These are phyloP conservation scores for Ascochyta koolunga DNA, from an alignment of 2,329 filamentous ascomycete species.

Conservation along the genomic window DNA sequence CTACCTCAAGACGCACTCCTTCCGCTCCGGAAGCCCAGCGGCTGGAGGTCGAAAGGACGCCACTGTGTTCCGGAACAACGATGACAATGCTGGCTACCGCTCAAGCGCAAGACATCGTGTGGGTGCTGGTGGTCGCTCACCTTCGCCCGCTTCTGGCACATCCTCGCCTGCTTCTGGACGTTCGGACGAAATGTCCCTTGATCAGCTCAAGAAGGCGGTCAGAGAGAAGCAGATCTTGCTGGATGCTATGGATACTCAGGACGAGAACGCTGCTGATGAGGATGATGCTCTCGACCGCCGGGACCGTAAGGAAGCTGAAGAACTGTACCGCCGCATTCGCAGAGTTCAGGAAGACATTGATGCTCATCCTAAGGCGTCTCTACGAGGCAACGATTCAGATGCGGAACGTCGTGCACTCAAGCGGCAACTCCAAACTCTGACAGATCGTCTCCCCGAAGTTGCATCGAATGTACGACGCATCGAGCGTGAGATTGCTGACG, in stretches of 20 bases:
- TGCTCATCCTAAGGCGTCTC: slow-evolving; percentile 77
- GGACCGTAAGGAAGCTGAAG: slow-evolving; percentile 90
- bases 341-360: slow-evolving; percentile 95
- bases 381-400: slow-evolving; percentile 71
- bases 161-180: slow-evolving; percentile 60
- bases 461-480: slow-evolving; percentile 90
- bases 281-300: slow-evolving; percentile 90
- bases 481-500: slow-evolving; percentile 91
- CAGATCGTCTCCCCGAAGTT: slow-evolving; percentile 87
- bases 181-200: slow-evolving; percentile 81
- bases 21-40: slow-evolving; percentile 68
- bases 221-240: slow-evolving; percentile 92
- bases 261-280: slow-evolving; percentile 87
- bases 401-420: slow-evolving; percentile 86
- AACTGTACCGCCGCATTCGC: slow-evolving; percentile 89
- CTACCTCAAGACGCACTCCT: slow-evolving; percentile 95
- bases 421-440: slow-evolving; percentile 85
- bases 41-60: slow-evolving; percentile 81
- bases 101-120: slow-evolving; percentile 90
- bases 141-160: slow-evolving; percentile 72
- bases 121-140: slow-evolving; percentile 70
- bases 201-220: slow-evolving; percentile 91
- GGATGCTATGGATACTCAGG: slow-evolving; percentile 94
- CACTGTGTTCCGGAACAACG: slow-evolving; percentile 95
- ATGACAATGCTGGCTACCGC: slow-evolving; percentile 86